Conservation (phyloP, 2,329 filamentous ascomycete genomes). For the Myotisia sp. region DNA sequence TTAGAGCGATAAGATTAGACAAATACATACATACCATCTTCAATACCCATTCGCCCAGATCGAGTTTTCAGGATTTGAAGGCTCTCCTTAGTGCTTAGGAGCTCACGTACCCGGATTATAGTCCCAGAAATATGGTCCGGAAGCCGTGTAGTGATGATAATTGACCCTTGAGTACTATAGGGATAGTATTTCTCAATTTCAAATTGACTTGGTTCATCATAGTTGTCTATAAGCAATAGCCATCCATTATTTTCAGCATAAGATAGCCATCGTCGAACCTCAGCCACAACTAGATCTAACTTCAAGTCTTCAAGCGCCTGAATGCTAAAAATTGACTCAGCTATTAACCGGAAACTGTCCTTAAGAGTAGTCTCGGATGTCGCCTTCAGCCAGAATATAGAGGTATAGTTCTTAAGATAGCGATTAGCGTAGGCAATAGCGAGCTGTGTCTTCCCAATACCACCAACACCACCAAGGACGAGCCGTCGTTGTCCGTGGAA, state of each 20-base stretch:
- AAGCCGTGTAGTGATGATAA: conserved; percentile 25
- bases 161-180: conserved; percentile 25
- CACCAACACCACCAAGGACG: conserved; percentile 11
- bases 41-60: background rate
- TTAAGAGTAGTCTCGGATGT: conserved; percentile 10
- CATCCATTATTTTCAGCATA: conserved; percentile 12
- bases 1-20: background rate
- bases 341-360: background rate
- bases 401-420: conserved; percentile 14
- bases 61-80: background rate
- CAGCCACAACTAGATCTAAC: background rate
- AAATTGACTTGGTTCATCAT: conserved; percentile 11
- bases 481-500: background rate
- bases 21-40: background rate
- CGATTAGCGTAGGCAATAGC: conserved; percentile 14
- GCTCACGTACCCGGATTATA: background rate
- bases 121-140: background rate
- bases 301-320: background rate
- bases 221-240: conserved; percentile 21
- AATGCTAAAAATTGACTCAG: background rate
- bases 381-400: conserved; percentile 18
- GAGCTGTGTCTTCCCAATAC: conserved; percentile 18
- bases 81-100: background rate
- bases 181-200: conserved; percentile 18
- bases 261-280: conserved; percentile 10